Evolutionary conservation across 2,329 filamentous ascomycete species (phyloP).

Genomic region (Hirsutella thompsonii): DNA sequence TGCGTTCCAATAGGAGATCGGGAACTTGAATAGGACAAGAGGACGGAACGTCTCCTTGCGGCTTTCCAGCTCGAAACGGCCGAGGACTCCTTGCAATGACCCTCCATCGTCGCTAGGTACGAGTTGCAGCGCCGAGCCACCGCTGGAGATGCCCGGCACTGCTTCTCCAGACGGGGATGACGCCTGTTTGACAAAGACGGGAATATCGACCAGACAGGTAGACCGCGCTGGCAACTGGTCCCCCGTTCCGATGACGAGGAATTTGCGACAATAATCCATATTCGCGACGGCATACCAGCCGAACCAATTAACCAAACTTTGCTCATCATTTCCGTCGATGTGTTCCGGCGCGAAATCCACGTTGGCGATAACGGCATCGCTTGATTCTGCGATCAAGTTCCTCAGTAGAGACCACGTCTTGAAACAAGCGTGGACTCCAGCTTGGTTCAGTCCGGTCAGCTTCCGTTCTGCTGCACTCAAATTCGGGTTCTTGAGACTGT

Average conservation of each 20-base stretch:
- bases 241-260: slow-evolving; percentile 40
- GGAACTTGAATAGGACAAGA: slow-evolving; percentile 20
- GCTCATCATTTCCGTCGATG: slow-evolving; percentile 47
- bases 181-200: slow-evolving; percentile 20
- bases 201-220: slow-evolving; percentile 10
- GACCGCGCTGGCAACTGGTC: slow-evolving; percentile 8
- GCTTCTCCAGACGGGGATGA: slow-evolving; percentile 18
- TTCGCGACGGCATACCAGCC: slow-evolving; percentile 41
- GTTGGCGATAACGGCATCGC: slow-evolving; percentile 10
- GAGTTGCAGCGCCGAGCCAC: not conserved
- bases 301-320: slow-evolving; percentile 51
- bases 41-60: slow-evolving; percentile 6
- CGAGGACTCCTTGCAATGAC: not conserved
- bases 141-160: not conserved
- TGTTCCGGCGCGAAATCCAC: slow-evolving; percentile 31
- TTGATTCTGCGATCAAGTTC: slow-evolving; percentile 6
- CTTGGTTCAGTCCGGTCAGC: not conserved
- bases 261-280: slow-evolving; percentile 38
- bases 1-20: slow-evolving; percentile 25
- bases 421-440: slow-evolving; percentile 7
- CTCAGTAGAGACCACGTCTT: slow-evolving; percentile 11
- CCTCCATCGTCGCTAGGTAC: slow-evolving; percentile 1
- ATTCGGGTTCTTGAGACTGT: not conserved
- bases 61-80: not conserved
- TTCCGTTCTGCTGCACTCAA: not conserved